Evolutionary conservation across 2,329 filamentous ascomycete genomes (phyloP), one percentile per base, ranked within the genome.

Genomic region (Aureobasidium leucospermi): DNA sequence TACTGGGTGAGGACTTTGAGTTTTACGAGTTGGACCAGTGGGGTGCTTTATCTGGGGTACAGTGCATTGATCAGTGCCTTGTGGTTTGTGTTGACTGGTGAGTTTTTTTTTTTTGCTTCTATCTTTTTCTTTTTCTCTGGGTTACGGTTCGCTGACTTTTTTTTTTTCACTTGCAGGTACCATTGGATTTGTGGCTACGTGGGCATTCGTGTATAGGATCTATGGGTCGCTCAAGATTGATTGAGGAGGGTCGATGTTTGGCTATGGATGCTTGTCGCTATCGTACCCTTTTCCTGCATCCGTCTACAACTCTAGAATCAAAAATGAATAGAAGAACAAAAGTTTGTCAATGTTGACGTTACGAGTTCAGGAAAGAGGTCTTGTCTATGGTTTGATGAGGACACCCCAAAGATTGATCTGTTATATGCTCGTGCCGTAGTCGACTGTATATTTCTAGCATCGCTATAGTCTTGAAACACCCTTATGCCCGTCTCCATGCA

Each of bases 161-260:
- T 60, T 29, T n/a, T 19, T 19, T 19, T 19, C 19, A 58, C 11
- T 28, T 45, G 46, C 64, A 96, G 94, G 93, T 34, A 89, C 93
- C 0, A 97, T 99, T 71, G 94, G 94, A 59, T 96, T 94, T 78
- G 90, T 96, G 67, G 85, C 94, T 8, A 95, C 90, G 72, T 97
- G 92, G 90, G 83, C 88, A 71, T 99, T 99, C 71, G 88, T 96
- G 57, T 85, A 89, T 66, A 93, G 89, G 73, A 99, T 99, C 63
- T 99, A 99, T 74, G 79, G 85, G 28, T 96, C 92, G n/a, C 96
- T 99, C 78, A 99, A 99, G 80, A 91, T 99, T 65, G 94, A 99
- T 72, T 99, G 32, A 58, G 29, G 5, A 2, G 28, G 7, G 9
- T 13, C 13, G 39, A 48, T 42, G 39, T 16, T 42, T 6, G 39